Evolutionary conservation across 106 monocot genomes (phyloP).

Genomic region (Acanthochlamys bracteata): DNA sequence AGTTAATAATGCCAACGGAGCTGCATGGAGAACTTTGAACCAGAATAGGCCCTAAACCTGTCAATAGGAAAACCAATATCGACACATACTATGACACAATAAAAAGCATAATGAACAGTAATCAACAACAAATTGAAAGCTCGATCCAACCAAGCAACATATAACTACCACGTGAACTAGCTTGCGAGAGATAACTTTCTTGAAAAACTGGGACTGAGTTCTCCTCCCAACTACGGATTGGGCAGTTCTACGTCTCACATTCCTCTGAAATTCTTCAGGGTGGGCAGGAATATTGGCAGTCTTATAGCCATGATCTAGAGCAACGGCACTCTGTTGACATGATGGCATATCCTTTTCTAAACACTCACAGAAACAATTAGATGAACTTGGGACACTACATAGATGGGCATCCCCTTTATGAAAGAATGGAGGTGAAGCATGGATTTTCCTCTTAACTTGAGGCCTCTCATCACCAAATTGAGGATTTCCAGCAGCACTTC

Average conservation of each 20-base stretch:
- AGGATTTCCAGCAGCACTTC: conserved; percentile 7
- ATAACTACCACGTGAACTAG: conserved; percentile 7
- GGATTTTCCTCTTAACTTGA: conserved; percentile 39
- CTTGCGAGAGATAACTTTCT: conserved; percentile 13
- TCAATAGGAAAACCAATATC: background rate
- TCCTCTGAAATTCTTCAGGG: conserved; percentile 44
- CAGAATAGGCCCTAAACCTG: background rate
- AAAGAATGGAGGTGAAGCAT: background rate
- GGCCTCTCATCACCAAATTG: conserved; percentile 15
- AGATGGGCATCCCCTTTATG: conserved; percentile 11
- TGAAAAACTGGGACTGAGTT: conserved; percentile 11
- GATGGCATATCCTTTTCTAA: background rate
- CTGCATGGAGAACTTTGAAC: background rate
- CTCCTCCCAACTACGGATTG: conserved; percentile 15
- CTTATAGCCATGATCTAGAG: background rate
- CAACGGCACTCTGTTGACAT: too few relatives aligned
- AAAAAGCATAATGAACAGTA: background rate
- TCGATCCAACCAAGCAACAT: background rate
- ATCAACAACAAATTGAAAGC: background rate
- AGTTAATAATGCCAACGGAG: background rate
- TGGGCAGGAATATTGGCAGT: conserved; percentile 7
- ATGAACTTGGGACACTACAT: conserved; percentile 34
- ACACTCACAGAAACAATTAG: conserved; percentile 5
- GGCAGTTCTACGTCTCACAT: conserved; percentile 43
- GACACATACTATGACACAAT: background rate